A percentile compares a stretch with the other conserved stretches of the same genome.
Conservation (phyloP, 305 asterid species). For the Andrographis paniculata region DNA sequence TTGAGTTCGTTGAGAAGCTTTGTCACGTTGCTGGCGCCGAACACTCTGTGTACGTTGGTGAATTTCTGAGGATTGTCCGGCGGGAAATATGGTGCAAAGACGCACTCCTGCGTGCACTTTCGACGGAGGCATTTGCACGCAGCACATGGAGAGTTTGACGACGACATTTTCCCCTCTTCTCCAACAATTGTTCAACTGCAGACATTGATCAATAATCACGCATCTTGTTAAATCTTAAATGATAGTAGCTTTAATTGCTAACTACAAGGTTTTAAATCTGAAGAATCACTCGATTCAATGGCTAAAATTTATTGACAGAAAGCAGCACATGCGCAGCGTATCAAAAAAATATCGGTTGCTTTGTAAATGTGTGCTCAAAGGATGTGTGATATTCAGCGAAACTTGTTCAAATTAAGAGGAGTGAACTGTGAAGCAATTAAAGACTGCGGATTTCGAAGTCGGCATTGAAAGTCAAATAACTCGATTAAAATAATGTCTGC, state of each 20-base stretch:
- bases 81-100: conserved; percentile 78
- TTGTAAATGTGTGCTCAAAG: too few species aligned
- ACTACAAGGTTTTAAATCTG: too few species aligned
- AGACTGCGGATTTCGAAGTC: conserved; percentile 29
- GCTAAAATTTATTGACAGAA: too few species aligned
- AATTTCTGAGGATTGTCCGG: conserved; percentile 95
- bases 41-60: conserved; percentile 79
- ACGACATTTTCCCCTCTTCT: too few species aligned
- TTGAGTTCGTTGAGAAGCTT: conserved; percentile 79
- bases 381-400: too few species aligned
- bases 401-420: too few species aligned
- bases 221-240: too few species aligned
- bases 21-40: conserved; percentile 87
- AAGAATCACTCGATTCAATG: too few species aligned
- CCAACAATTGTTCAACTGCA: conserved; percentile 26
- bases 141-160: conserved; percentile 66
- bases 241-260: too few species aligned
- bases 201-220: conserved; percentile 37
- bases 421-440: too few species aligned
- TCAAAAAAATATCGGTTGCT: too few species aligned
- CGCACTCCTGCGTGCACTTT: conserved; percentile 76
- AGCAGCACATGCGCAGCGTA: too few species aligned
- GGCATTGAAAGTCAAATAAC: conserved; percentile 35
- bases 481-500: conserved; percentile 20
- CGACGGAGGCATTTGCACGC: conserved; percentile 90